phyloP scores from a whole-genome alignment of 352 stramenopile genomes.

The Phytopythium oedochilum region DNA sequence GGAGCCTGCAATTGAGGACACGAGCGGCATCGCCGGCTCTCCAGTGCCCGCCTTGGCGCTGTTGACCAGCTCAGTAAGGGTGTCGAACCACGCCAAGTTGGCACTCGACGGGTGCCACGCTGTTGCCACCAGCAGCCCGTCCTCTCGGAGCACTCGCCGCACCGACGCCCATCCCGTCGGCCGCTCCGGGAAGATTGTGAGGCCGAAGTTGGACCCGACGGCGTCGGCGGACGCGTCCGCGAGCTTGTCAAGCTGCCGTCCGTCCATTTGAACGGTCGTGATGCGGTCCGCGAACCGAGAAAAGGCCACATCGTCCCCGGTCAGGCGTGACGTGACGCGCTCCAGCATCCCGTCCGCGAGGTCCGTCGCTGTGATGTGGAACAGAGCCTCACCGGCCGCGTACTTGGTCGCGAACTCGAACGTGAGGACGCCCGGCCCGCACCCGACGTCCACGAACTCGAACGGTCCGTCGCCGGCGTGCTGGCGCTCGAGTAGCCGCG shows the following conservation, averaged over 20 bases:
- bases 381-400: background rate
- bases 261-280: slow-evolving; percentile 35
- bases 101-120: slow-evolving; percentile 32
- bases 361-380: slow-evolving; percentile 36
- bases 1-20: slow-evolving; percentile 6
- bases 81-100: slow-evolving; percentile 30
- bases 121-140: slow-evolving; percentile 32
- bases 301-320: slow-evolving; percentile 9
- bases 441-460: slow-evolving; percentile 32
- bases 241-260: slow-evolving; percentile 24
- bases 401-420: slow-evolving; percentile 35
- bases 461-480: background rate
- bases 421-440: slow-evolving; percentile 21
- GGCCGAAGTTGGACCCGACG: slow-evolving; percentile 33
- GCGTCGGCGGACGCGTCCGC: slow-evolving; percentile 24
- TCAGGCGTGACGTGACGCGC: slow-evolving; percentile 18
- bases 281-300: slow-evolving; percentile 16
- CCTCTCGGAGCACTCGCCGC: slow-evolving; percentile 24
- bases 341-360: slow-evolving; percentile 35
- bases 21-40: slow-evolving; percentile 6
- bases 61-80: slow-evolving; percentile 25
- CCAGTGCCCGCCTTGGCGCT: slow-evolving; percentile 1
- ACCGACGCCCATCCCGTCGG: slow-evolving; percentile 20
- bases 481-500: background rate
- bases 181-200: slow-evolving; percentile 39